Evolutionary conservation across 2,329 filamentous ascomycete species (phyloP).

Genomic region (Sporothrix dimorphospora): DNA sequence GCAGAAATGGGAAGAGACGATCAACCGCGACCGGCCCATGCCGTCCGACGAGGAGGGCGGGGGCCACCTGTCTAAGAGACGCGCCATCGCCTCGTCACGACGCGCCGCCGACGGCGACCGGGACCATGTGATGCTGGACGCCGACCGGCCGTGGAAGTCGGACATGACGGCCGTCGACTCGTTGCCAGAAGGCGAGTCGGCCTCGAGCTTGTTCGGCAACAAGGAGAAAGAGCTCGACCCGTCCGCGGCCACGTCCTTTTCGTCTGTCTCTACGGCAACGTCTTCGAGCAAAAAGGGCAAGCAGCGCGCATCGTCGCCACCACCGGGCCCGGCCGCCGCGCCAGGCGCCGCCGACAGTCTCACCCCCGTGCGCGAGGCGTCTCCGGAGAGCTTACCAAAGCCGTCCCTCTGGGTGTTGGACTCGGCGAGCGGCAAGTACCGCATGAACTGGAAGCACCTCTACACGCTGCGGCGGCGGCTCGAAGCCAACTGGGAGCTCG

Average conservation of each 20-base stretch:
- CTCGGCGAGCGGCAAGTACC: conserved; percentile 53
- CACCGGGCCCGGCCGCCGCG: conserved; percentile 22
- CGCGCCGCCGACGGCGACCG: conserved; percentile 47
- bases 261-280: conserved; percentile 5
- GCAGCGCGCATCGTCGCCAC: conserved; percentile 39
- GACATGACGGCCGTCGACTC: conserved; percentile 13
- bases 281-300: conserved; percentile 41
- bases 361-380: background rate
- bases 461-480: conserved; percentile 84
- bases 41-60: conserved; percentile 50
- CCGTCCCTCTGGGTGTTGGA: conserved; percentile 59
- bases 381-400: conserved; percentile 41
- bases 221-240: background rate
- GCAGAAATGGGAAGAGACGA: conserved; percentile 63
- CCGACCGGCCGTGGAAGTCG: conserved; percentile 4
- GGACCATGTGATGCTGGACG: conserved; percentile 50
- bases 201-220: conserved; percentile 10
- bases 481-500: conserved; percentile 89
- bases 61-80: conserved; percentile 58
- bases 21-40: conserved; percentile 53
- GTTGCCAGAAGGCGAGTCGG: background rate
- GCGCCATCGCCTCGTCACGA: conserved; percentile 51
- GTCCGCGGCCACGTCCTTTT: conserved; percentile 8
- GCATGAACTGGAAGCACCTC: conserved; percentile 89
- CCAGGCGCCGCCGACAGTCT: conserved; percentile 22